Evolutionary conservation across 495 filamentous ascomycete genomes (phyloP), one percentile per base, ranked within the genome.

Genomic region (Pyrenopolyporus hunteri): DNA sequence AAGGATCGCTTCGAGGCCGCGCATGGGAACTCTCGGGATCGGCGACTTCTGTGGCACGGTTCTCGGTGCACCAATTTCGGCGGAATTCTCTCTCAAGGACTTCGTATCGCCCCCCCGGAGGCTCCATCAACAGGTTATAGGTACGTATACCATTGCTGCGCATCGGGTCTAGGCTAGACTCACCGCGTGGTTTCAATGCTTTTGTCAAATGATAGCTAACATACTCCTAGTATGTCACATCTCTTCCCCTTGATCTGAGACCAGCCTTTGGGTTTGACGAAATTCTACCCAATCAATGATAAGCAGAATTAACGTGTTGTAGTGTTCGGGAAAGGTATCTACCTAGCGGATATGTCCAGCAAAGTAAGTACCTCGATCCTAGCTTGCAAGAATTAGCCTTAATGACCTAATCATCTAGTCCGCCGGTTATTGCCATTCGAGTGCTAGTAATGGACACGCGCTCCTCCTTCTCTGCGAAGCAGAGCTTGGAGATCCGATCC

Each of bases 271-370:
- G n/a, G n/a, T n/a, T n/a, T n/a, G n/a, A n/a, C n/a, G n/a, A n/a
- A n/a, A n/a, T n/a, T n/a, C n/a, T n/a, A n/a, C n/a, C n/a, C n/a
- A n/a, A n/a, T n/a, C n/a, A n/a, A 28, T 26, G 11, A 20, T 56
- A n/a, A n/a, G n/a, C n/a, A n/a, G n/a, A n/a, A 33, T 23, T 62
- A 56, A 62, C 44, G 2, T 36, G 14, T 25, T 1, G 8, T 9
- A 62, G 59, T 81, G 79, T 95, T 94, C 61, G 91, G 88, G 60
- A 93, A 94, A 70, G 92, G 92, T n/a, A 85, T 96, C 36, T 96
- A 97, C 69, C 79, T 96, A 1, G 91, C 92, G 9, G 92, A 97
- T 66, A 89, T 89, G 74, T 87, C 84, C 42, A 80, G 59, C 83
- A 81, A 80, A 43, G 68, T 56, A 44, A 59, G 56, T 42, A 42